These are phyloP conservation scores for Colletotrichum incanum DNA, from an alignment of 2,329 filamentous ascomycete genomes.

Conservation along the genomic window DNA sequence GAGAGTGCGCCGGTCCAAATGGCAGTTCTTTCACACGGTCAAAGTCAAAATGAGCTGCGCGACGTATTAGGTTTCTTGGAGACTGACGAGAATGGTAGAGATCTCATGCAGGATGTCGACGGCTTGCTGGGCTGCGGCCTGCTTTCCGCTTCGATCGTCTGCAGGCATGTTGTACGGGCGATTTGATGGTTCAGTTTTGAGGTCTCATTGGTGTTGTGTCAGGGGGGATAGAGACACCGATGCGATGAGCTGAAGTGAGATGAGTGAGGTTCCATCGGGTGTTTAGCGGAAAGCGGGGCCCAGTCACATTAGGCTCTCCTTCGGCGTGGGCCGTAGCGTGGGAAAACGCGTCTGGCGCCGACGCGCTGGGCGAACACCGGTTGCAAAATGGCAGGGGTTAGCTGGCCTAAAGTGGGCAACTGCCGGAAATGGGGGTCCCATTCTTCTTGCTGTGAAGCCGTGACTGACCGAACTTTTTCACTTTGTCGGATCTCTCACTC, in stretches of 20 bases:
- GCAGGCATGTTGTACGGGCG: conserved; percentile 23
- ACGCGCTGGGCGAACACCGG: conserved; percentile 31
- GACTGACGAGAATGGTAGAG: conserved; percentile 86
- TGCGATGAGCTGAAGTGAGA: conserved; percentile 6
- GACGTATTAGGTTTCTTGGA: background rate
- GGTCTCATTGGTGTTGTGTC: conserved; percentile 10
- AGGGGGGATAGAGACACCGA: conserved; percentile 6
- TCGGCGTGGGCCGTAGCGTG: conserved; percentile 14
- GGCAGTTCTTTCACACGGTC: conserved; percentile 79
- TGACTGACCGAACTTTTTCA: conserved; percentile 37
- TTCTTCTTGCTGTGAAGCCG: conserved; percentile 12
- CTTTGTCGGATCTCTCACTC: conserved; percentile 8
- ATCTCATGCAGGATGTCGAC: conserved; percentile 90
- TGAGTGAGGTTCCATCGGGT: conserved; percentile 12
- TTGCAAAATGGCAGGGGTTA: conserved; percentile 33
- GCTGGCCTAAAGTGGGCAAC: conserved; percentile 26
- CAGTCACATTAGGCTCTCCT: background rate
- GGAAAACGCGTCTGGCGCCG: conserved; percentile 36
- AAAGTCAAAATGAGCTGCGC: conserved; percentile 26
- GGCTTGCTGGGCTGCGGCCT: conserved; percentile 84
- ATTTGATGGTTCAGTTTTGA: conserved; percentile 8
- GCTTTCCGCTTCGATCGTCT: conserved; percentile 74
- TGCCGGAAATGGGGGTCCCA: conserved; percentile 36
- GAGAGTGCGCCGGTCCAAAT: conserved; percentile 90
- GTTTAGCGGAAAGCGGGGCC: conserved; percentile 26